Percentiles rank a stretch among this genome's conserved stretches.
Conservation (phyloP, 164 flowering plant genomes). For the Stephania yunnanensis region DNA sequence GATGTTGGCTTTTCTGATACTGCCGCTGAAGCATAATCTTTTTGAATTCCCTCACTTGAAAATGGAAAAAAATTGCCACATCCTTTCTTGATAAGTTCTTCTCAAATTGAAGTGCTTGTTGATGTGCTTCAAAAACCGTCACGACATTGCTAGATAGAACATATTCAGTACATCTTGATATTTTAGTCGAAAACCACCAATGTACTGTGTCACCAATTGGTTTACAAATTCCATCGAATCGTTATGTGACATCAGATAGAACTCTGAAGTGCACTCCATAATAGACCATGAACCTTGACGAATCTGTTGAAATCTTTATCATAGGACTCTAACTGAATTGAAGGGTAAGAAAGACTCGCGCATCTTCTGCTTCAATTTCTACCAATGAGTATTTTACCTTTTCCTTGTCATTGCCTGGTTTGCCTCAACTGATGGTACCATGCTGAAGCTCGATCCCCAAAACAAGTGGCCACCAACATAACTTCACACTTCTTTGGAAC, state of each 20-base stretch:
- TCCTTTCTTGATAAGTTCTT: background rate
- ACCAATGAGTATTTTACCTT: background rate
- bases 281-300: background rate
- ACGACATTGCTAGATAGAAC: background rate
- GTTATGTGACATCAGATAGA: background rate
- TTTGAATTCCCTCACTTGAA: background rate
- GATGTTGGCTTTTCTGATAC: background rate
- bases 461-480: background rate
- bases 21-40: background rate
- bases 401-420: background rate
- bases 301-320: background rate
- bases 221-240: background rate
- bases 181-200: background rate
- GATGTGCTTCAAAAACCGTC: background rate
- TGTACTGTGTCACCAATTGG: background rate
- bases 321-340: background rate
- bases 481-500: too few species aligned
- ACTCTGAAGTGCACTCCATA: background rate
- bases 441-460: background rate
- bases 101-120: background rate
- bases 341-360: background rate
- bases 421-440: background rate
- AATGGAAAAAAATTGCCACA: background rate
- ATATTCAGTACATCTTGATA: background rate
- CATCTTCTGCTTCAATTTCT: background rate